Conservation (phyloP, 108 stramenopile species). For the Parmales sp. region DNA sequence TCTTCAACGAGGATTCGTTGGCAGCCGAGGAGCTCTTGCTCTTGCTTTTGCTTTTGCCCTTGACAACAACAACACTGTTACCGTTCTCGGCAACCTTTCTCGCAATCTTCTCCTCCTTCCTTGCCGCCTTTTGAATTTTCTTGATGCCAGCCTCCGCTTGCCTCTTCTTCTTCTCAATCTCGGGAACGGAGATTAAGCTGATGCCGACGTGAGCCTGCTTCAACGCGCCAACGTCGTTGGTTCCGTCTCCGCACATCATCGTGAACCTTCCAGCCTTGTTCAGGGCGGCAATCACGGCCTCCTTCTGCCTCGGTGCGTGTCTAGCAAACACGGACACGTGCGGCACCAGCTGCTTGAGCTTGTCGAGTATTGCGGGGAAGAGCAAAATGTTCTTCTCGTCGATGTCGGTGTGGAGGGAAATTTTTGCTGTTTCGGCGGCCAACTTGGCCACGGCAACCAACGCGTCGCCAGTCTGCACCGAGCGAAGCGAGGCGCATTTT, state of each 20-base stretch:
- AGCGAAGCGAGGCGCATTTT: no score
- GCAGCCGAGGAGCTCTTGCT: constrained; percentile 13
- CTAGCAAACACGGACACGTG: constrained; percentile 84
- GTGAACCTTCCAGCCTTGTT: constrained; percentile 67
- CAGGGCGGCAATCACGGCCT: constrained; percentile 77
- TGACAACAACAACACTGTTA: background rate
- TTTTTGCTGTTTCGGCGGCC: no score
- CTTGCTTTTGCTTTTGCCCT: constrained; percentile 15
- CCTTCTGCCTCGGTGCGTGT: constrained; percentile 91
- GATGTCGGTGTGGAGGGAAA: background rate
- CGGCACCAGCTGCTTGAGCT: constrained; percentile 53
- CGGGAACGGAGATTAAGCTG: constrained; percentile 82
- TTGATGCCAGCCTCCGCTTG: constrained; percentile 36
- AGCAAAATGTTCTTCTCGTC: constrained; percentile 44
- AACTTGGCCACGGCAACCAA: no score
- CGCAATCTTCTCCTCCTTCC: constrained; percentile 25
- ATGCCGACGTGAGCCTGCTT: constrained; percentile 93
- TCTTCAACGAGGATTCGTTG: constrained; percentile 29
- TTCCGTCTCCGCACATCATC: constrained; percentile 97
- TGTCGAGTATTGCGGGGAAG: constrained; percentile 41
- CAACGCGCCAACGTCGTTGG: constrained; percentile 93
- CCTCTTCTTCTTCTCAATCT: constrained; percentile 74
- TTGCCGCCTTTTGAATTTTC: constrained; percentile 36
- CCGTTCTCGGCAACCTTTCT: background rate
- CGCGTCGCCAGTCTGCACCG: no score